Percentiles rank a stretch among this genome's conserved stretches.
Conservation (phyloP, 2,329 filamentous ascomycete genomes). For the Fusarium goolgardi region DNA sequence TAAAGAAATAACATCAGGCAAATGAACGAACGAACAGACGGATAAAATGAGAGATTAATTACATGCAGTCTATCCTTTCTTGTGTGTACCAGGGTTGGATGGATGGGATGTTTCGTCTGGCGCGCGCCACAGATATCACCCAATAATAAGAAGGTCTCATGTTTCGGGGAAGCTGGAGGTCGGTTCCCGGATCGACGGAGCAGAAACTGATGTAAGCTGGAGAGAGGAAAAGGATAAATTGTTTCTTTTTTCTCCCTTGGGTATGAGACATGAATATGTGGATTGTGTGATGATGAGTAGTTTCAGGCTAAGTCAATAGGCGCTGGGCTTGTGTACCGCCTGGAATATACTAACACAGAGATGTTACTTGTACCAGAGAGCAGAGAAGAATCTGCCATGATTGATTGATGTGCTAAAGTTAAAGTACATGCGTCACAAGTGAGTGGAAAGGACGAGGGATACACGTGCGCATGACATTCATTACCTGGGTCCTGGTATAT, state of each 20-base stretch:
- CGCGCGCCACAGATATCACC: conserved; percentile 41
- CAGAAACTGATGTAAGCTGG: conserved; percentile 8
- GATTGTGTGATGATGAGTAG: conserved; percentile 22
- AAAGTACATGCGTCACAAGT: background rate
- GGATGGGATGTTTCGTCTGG: conserved; percentile 46
- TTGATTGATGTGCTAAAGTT: conserved; percentile 9
- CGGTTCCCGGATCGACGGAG: conserved; percentile 36
- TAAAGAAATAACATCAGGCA: background rate
- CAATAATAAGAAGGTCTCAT: conserved; percentile 14
- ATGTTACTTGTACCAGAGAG: background rate
- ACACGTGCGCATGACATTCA: conserved; percentile 41
- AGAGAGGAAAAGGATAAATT: conserved; percentile 1
- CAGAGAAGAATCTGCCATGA: conserved; percentile 1
- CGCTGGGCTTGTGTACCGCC: conserved; percentile 7
- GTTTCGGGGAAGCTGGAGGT: conserved; percentile 33
- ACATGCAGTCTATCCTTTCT: conserved; percentile 7
- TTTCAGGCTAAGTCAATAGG: conserved; percentile 30
- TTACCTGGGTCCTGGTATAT: background rate
- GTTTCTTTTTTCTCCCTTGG: background rate
- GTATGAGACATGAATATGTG: conserved; percentile 2
- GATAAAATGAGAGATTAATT: background rate
- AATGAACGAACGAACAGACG: conserved; percentile 11
- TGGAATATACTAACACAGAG: background rate
- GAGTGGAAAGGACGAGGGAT: conserved; percentile 12
- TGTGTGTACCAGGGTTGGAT: conserved; percentile 32